Percentiles rank a stretch among this genome's conserved stretches.
phyloP scores from a whole-genome alignment of 768 basidiomycete genomes.

The Crucibulum laeve region DNA sequence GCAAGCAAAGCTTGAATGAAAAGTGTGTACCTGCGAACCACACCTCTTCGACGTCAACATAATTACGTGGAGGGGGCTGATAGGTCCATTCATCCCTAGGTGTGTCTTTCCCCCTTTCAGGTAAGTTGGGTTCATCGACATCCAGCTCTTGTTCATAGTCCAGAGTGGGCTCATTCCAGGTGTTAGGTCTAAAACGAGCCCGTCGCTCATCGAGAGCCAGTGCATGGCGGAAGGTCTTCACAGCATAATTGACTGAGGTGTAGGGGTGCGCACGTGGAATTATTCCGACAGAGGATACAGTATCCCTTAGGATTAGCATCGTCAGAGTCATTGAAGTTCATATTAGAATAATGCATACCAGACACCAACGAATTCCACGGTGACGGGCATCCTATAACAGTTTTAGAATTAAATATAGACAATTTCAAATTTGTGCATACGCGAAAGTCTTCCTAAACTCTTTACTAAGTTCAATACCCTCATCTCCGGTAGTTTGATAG shows the following conservation, averaged over 20 bases:
- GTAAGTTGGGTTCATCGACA: slow-evolving; percentile 11
- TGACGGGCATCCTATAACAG: neutral
- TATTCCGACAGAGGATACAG: slow-evolving; percentile 19
- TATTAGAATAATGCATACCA: neutral
- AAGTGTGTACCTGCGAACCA: slow-evolving; percentile 16
- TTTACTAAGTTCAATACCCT: slow-evolving; percentile 23
- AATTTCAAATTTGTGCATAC: neutral
- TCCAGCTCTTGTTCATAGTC: slow-evolving; percentile 18
- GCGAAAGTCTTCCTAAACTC: slow-evolving; percentile 22
- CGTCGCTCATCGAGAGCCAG: slow-evolving; percentile 19
- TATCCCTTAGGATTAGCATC: slow-evolving; percentile 11
- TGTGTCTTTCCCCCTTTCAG: neutral
- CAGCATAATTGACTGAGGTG: slow-evolving; percentile 17
- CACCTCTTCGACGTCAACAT: slow-evolving; percentile 18
- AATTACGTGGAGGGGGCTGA: slow-evolving; percentile 12
- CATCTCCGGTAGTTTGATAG: slow-evolving; percentile 20
- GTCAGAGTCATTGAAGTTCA: neutral
- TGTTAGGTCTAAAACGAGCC: slow-evolving; percentile 17
- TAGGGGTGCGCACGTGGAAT: slow-evolving; percentile 16
- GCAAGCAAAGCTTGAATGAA: neutral
- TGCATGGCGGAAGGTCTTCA: slow-evolving; percentile 18
- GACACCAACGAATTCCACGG: neutral
- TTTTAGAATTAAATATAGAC: neutral
- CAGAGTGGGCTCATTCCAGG: slow-evolving; percentile 15
- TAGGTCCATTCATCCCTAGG: slow-evolving; percentile 14